Evolutionary conservation across 352 stramenopile species (phyloP), one percentile per base, ranked within the genome.

Genomic region (Globisporangium parvum): DNA sequence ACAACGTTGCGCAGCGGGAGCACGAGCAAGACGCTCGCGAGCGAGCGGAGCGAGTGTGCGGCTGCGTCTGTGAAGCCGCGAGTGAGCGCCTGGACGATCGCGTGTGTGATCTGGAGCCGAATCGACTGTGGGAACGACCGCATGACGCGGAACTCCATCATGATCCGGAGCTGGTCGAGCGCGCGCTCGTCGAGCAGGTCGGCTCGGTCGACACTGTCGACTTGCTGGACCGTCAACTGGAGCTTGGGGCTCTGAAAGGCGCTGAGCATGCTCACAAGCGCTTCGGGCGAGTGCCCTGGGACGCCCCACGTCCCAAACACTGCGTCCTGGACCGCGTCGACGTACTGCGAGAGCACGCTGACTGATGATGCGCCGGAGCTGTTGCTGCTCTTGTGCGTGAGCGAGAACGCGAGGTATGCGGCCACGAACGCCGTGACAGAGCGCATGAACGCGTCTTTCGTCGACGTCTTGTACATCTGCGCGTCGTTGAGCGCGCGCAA

Each of bases 141-240:
- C 65, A 91, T 70, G 6, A 88, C 77, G 58, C 91, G 77, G 2
- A 89, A 71, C 33, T 90, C 76, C 41, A 92, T 66, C 33, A 91
- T 70, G 65, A 87, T 85, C 2, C 81, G 80, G 11, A 90, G 58
- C 12, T 56, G 67, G 11, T 88, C 68, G 3, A 89, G 59, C 10
- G 75, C 75, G 2, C 37, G 37, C 9, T 60, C 57, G 46, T 67
- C 71, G 21, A 88, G 49, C 15, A 73, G 18, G 35, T 57, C 40
- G 6, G 15, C 20, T 8, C 53, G 48, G 11, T 54, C 57, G 4
- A 47, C 23, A 39, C 51, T 37, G 20, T 0, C 24, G 23, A 6
- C 17, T 59, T 20, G 55, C 45, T 20, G 56, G 57, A 44, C 52
- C 15, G 28, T 28, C 28, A 8, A 60, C 23, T 65, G 67, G 1